A percentile compares a stretch with the other conserved stretches of the same genome.
These are phyloP conservation scores for Umbellularia californica DNA, from an alignment of 164 flowering plant genomes.

Conservation along the genomic window DNA sequence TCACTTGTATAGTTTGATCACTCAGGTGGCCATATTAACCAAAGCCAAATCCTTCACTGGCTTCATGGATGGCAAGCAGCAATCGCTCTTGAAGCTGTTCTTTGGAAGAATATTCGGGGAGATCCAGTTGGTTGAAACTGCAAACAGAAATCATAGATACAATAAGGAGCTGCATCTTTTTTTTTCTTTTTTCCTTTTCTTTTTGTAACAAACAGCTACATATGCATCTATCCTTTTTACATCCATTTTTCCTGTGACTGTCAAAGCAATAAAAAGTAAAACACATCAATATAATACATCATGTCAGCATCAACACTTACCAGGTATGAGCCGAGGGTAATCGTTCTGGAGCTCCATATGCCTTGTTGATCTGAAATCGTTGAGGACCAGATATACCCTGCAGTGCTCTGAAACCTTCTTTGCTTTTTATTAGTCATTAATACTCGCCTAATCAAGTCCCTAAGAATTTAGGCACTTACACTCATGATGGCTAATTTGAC, in stretches of 20 bases:
- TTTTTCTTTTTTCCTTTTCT: background rate
- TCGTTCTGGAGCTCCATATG: constrained; percentile 95
- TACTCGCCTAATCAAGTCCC: too few species aligned
- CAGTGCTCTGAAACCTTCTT: constrained; percentile 91
- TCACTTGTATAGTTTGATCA: constrained; percentile 5
- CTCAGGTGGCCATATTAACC: constrained; percentile 37
- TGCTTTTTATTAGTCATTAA: too few species aligned
- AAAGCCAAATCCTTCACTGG: constrained; percentile 97
- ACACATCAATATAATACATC: background rate
- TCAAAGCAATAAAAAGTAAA: background rate
- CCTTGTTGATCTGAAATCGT: constrained; percentile 94
- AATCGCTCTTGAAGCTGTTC: constrained; percentile 85
- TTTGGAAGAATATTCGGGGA: constrained; percentile 85
- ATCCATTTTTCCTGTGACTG: too few species aligned
- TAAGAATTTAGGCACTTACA: too few species aligned
- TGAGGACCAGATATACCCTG: constrained; percentile 98
- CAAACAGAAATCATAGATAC: constrained; percentile 9
- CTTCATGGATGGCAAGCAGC: constrained; percentile 98
- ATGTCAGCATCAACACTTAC: constrained; percentile 28
- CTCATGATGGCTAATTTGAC: too few species aligned
- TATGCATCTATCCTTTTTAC: background rate
- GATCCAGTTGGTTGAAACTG: constrained; percentile 97
- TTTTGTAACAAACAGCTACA: too few species aligned
- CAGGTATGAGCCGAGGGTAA: constrained; percentile 98
- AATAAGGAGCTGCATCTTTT: background rate